Conservation (phyloP, 2,329 filamentous ascomycete species). For the Teratosphaeria epicoccoides region DNA sequence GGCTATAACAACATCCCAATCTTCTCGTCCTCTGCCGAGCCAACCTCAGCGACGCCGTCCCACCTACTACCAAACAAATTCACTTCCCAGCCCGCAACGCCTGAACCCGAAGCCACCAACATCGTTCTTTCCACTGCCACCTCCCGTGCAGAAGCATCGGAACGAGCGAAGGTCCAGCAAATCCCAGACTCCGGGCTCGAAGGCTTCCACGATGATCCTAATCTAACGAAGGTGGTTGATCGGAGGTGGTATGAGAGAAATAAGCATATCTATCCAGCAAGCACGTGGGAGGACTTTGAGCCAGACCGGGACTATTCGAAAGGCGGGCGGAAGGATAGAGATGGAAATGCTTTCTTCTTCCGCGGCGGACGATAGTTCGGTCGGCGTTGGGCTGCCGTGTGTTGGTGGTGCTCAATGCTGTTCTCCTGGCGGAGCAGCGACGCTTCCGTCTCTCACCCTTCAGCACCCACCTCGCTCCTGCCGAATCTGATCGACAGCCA, state of each 20-base stretch:
- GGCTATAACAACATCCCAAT: conserved; percentile 59
- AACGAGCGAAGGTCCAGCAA: conserved; percentile 3
- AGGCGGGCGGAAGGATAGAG: conserved; percentile 68
- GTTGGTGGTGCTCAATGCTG: neutral
- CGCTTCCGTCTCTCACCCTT: neutral
- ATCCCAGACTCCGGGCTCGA: conserved; percentile 43
- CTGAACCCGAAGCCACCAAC: neutral
- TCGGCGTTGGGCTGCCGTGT: neutral
- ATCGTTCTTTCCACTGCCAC: conserved; percentile 15
- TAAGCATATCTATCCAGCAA: conserved; percentile 96
- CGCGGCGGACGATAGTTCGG: neutral
- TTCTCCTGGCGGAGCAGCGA: neutral
- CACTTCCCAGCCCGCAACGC: conserved; percentile 1
- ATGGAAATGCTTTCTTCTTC: conserved; percentile 82
- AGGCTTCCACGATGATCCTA: conserved; percentile 66
- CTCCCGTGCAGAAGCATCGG: conserved; percentile 11
- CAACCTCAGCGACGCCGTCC: conserved; percentile 33
- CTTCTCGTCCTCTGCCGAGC: conserved; percentile 60
- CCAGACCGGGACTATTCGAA: conserved; percentile 74
- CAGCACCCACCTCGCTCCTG: neutral
- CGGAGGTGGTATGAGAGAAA: conserved; percentile 94
- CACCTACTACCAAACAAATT: conserved; percentile 16
- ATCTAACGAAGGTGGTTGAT: conserved; percentile 86
- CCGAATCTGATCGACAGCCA: conserved; percentile 3
- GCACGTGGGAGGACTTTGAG: conserved; percentile 90